These are phyloP conservation scores for Penium margaritaceum DNA, from an alignment of 139 green algal genomes.

Conservation along the genomic window DNA sequence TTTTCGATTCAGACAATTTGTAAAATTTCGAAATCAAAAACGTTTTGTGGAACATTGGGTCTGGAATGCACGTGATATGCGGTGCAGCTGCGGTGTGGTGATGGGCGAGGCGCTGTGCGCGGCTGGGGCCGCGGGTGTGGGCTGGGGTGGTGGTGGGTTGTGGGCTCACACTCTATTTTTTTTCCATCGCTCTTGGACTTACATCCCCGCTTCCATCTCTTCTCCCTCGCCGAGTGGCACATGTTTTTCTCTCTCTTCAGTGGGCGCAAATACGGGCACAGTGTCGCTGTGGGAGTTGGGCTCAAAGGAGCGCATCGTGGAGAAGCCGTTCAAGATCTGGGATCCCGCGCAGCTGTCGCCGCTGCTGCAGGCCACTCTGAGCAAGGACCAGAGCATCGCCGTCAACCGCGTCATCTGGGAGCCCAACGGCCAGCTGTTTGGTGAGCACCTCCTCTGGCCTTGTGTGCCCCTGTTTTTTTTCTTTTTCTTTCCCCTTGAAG, in stretches of 20 bases:
- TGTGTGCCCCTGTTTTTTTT: background rate
- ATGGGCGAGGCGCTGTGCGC: no score
- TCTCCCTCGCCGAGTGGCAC: no score
- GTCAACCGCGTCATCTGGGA: conserved; percentile 42
- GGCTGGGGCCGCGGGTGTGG: no score
- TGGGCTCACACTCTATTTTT: no score
- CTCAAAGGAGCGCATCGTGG: conserved; percentile 30
- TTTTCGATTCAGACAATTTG: no score
- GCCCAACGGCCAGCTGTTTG: conserved; percentile 33
- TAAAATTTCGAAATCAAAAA: no score
- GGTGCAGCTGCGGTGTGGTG: no score
- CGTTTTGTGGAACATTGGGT: no score
- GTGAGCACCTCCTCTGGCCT: background rate
- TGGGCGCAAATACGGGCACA: conserved; percentile 43
- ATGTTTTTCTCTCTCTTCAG: conserved; percentile 17
- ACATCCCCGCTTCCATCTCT: background rate
- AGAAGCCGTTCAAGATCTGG: conserved; percentile 38
- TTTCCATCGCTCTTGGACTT: no score
- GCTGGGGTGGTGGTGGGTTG: no score
- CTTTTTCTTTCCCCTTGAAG: background rate
- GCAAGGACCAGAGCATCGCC: conserved; percentile 24
- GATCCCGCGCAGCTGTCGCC: conserved; percentile 25
- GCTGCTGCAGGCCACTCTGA: conserved; percentile 23
- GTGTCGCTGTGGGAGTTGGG: conserved; percentile 44
- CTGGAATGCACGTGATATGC: no score